Evolutionary conservation across 768 basidiomycete species (phyloP).

Genomic region (Trametes cingulata): DNA sequence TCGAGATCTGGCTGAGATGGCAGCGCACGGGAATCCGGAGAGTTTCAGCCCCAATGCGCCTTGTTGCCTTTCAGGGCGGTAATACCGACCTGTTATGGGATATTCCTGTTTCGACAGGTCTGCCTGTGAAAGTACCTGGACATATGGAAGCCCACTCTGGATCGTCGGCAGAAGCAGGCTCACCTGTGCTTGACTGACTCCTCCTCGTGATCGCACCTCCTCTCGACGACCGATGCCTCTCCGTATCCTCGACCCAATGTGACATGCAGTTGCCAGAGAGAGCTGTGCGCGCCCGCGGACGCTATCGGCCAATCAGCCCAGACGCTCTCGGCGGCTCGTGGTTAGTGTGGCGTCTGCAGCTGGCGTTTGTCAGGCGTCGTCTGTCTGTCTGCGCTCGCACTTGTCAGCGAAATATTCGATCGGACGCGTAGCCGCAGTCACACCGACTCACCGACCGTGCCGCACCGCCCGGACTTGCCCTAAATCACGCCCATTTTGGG

Average conservation of each 20-base stretch:
- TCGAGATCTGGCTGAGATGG: conserved; percentile 18
- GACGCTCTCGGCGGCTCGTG: background rate
- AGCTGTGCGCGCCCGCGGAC: background rate
- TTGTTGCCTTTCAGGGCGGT: conserved; percentile 19
- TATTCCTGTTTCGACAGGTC: conserved; percentile 16
- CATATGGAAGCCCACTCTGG: conserved; percentile 19
- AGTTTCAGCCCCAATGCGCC: conserved; percentile 17
- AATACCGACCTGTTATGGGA: conserved; percentile 13
- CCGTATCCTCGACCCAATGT: conserved; percentile 1
- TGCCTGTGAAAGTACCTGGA: conserved; percentile 15
- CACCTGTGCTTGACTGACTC: conserved; percentile 14
- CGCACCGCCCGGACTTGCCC: conserved; percentile 25
- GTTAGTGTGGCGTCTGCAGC: background rate
- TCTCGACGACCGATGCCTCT: conserved; percentile 15
- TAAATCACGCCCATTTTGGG: conserved; percentile 13
- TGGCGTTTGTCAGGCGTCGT: conserved; percentile 10
- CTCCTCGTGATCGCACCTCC: conserved; percentile 18
- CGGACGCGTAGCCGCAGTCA: conserved; percentile 14
- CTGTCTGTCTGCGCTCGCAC: conserved; percentile 1
- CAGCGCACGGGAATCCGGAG: conserved; percentile 21
- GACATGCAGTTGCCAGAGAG: conserved; percentile 2
- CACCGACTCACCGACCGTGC: conserved; percentile 22
- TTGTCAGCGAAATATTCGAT: conserved; percentile 22
- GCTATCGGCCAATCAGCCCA: conserved; percentile 10
- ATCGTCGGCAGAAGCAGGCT: conserved; percentile 25